Evolutionary conservation across 140 eudicot species (phyloP).

Genomic region (Flaveria floridana): DNA sequence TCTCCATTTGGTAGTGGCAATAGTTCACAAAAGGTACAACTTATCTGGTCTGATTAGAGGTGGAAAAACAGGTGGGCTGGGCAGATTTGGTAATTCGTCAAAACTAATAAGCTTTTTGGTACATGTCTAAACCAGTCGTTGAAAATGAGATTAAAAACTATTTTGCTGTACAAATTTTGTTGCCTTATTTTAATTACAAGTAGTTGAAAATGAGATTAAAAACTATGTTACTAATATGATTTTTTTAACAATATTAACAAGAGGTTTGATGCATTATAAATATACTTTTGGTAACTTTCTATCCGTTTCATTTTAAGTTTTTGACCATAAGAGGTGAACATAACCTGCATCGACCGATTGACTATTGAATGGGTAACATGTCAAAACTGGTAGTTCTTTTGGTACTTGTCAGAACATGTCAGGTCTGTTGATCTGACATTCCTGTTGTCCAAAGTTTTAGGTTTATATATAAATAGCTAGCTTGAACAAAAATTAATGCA

Average conservation of each 20-base stretch:
- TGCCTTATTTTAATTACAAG: not conserved
- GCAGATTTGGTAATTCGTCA: not conserved
- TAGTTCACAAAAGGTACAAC: constrained; percentile 74
- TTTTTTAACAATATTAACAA: not conserved
- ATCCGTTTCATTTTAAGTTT: not conserved
- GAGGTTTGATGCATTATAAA: not conserved
- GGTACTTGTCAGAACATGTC: not conserved
- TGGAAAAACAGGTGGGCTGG: not conserved
- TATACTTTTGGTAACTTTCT: not conserved
- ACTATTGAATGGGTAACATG: not conserved
- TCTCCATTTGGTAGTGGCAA: constrained; percentile 82
- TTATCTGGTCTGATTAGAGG: constrained; percentile 10
- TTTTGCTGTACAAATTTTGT: not conserved
- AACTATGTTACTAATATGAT: constrained; percentile 1
- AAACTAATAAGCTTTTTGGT: not conserved
- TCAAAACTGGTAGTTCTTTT: not conserved
- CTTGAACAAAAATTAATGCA: not conserved
- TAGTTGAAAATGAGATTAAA: not conserved
- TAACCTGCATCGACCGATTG: not conserved
- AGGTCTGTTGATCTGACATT: not conserved
- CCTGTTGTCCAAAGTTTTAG: not conserved
- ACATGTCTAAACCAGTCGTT: not conserved
- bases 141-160: not conserved
- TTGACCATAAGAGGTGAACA: not conserved
- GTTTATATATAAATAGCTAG: not conserved